Percentiles rank a stretch among this genome's conserved stretches.
Evolutionary conservation across 352 stramenopile genomes (phyloP).

Genomic region (Pythium dissimile): DNA sequence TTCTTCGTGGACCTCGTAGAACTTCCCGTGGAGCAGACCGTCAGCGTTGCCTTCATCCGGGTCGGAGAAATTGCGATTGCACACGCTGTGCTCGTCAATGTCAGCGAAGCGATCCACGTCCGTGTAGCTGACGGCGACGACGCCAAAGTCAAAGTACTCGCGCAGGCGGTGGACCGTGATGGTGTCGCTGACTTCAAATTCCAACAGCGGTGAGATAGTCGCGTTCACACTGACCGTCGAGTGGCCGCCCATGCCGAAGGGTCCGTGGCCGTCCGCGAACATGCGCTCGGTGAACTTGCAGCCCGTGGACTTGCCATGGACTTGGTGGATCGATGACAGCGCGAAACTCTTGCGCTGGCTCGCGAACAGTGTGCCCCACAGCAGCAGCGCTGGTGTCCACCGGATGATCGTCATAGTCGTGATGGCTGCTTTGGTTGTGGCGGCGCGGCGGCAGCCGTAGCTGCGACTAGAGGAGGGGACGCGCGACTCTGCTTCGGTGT

Average conservation of each 20-base stretch:
- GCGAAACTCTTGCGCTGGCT: conserved; percentile 28
- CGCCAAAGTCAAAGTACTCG: conserved; percentile 81
- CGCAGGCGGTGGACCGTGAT: conserved; percentile 66
- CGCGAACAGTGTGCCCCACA: conserved; percentile 21
- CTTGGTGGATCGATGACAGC: conserved; percentile 53
- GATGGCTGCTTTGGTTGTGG: no score
- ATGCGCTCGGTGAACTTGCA: conserved; percentile 74
- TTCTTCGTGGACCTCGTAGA: conserved; percentile 42
- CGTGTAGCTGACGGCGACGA: conserved; percentile 65
- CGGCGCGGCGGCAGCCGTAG: neutral
- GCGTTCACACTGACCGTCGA: conserved; percentile 53
- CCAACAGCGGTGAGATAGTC: conserved; percentile 39
- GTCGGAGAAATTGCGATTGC: conserved; percentile 60
- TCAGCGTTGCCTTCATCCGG: conserved; percentile 30
- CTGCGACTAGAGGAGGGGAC: neutral
- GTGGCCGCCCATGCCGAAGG: conserved; percentile 38
- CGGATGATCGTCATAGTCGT: conserved; percentile 8
- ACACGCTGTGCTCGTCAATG: conserved; percentile 55
- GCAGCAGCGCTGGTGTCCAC: conserved; percentile 22
- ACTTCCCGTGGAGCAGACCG: conserved; percentile 52
- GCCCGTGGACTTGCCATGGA: conserved; percentile 51
- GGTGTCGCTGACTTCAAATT: conserved; percentile 54
- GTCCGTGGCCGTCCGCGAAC: conserved; percentile 66
- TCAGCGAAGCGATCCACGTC: conserved; percentile 31
- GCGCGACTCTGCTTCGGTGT: neutral